A percentile compares a stretch with the other conserved stretches of the same genome.
Evolutionary conservation across 805 yeast species (phyloP).

Genomic region (Brettanomyces sp.): DNA sequence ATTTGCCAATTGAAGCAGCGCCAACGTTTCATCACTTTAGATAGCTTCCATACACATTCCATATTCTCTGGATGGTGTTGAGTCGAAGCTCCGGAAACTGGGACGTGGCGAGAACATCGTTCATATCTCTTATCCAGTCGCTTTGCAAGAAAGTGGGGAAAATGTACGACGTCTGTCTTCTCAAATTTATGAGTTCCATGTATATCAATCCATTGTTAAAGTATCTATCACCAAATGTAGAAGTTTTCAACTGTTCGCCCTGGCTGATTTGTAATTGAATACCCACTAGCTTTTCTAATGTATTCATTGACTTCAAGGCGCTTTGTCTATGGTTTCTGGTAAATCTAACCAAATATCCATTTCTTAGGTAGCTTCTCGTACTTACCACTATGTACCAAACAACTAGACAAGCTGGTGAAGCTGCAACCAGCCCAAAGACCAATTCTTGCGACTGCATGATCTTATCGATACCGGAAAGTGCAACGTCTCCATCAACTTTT

Average conservation of each 20-base stretch:
- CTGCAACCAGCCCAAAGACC: constrained; percentile 87
- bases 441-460: constrained; percentile 83
- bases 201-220: constrained; percentile 50
- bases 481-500: constrained; percentile 89
- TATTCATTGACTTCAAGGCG: constrained; percentile 40
- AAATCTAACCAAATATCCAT: constrained; percentile 27
- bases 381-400: constrained; percentile 35
- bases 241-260: constrained; percentile 4
- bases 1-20: too few species aligned
- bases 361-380: constrained; percentile 21
- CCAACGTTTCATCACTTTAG: constrained; percentile 1
- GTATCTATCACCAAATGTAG: constrained; percentile 14
- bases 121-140: constrained; percentile 58
- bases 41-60: constrained; percentile 45
- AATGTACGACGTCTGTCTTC: constrained; percentile 36
- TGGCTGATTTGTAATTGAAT: constrained; percentile 7
- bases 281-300: constrained; percentile 19
- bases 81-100: constrained; percentile 26
- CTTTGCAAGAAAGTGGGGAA: constrained; percentile 39
- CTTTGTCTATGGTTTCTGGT: constrained; percentile 28
- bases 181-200: constrained; percentile 55
- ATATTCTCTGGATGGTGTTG: constrained; percentile 44
- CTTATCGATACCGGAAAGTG: constrained; percentile 84
- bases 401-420: constrained; percentile 67
- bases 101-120: constrained; percentile 40